Evolutionary conservation across 148 eudicot species (phyloP), one percentile per base, ranked within the genome.

Genomic region (Pouteria glomerata): DNA sequence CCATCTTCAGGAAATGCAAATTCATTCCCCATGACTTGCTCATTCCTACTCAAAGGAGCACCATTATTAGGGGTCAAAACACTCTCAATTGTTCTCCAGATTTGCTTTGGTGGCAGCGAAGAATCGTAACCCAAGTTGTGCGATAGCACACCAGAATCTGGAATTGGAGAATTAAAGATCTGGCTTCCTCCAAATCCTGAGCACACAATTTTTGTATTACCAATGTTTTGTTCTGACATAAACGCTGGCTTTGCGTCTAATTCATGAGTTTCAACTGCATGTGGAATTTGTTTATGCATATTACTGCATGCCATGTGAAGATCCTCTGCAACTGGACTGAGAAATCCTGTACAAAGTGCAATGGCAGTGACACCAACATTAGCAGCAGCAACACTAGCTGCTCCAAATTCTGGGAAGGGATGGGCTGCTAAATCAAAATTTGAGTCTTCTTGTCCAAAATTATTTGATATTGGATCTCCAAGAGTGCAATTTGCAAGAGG

Each of bases 61-160:
- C 75, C 80, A 45, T 77, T 78, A 74, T 48, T 68, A 37, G 82
- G 35, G 23, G 56, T 72, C 55, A 84, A 66, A 42, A 83, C 69
- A 31, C 52, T 75, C 56, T 76, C 83, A 57, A 67, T 11, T 24
- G 66, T 55, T 69, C 78, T 70, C 90, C 88, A 82, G 39, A 63
- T 68, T 19, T 86, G 66, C 75, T 76, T 74, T 12, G 70, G 80
- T 71, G 85, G 83, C 37, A 80, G 79, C 37, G 83, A 67, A 63
- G 85, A 72, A 74, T 83, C 56, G 73, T 73, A 78, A 19, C 77
- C 82, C 64, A 89, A 68, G 69, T 78, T 84, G 69, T 72, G 81
- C 39, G 78, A 81, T 26, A 85, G 48, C 48, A 74, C 35, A 51
- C 73, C 83, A 58, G 79, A 76, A 66, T 76, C 87, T 52, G 83